Evolutionary conservation across 2,329 filamentous ascomycete genomes (phyloP), one percentile per base, ranked within the genome.

Genomic region (Paracoccidioides brasiliensis): DNA sequence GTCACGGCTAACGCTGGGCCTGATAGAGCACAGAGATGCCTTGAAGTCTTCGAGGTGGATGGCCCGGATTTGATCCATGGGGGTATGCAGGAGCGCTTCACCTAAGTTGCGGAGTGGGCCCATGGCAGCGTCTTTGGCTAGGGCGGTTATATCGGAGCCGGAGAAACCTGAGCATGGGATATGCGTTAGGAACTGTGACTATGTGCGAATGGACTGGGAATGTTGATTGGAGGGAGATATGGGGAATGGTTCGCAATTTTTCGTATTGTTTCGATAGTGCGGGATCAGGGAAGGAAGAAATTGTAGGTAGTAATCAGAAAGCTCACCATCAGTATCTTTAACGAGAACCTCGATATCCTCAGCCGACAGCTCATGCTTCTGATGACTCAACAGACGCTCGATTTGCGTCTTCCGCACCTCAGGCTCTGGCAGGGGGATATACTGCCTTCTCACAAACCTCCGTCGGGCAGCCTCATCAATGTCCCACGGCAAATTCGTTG

Each of bases 41-140:
- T 87, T 76, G 63, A 98, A 98, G 68, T 98, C 93, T 42, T 77
- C 68, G 55, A 95, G 80, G 54, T 80, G 79, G 58, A 98, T 97
- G 0, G 90, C 85, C 10, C 90, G 80, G 62, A 98, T 97, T 62
- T 97, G 83, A 58, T 98, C 93, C 80, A 93, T 95, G 0, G 86
- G 87, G 78, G 94, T 97, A 61, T 88, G 84, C 38, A 98, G 77
- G 35, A 98, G 74, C 43, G 86, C 88, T 68, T 97, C 93, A 32
- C 93, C 93, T 2, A 97, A 76, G 54, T 89, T 91, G 37, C 93
- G 82, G 10, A 98, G 75, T 0, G 93, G 93, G 0, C 93, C 91
- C 93, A 98, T 98, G 2, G 93, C 93, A 7, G 93, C 93, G 67
- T 98, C 93, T 72, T 98, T 98, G 6, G 93, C 93, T 7, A 98